These are phyloP conservation scores for Funneliformis mosseae DNA, from an alignment of 192 early-diverging fungal species.

Conservation along the genomic window DNA sequence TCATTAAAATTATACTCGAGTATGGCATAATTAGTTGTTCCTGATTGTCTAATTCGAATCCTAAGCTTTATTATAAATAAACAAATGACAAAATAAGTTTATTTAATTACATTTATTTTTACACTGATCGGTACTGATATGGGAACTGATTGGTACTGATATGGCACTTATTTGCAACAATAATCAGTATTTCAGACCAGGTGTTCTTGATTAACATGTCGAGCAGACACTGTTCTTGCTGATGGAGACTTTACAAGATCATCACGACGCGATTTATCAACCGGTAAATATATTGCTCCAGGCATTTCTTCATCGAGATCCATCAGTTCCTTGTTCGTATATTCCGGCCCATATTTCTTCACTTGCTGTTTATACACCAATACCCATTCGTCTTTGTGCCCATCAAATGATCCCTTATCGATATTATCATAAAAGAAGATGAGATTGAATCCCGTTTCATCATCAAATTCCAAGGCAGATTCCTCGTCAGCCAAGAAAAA, in stretches of 20 bases:
- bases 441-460: neutral
- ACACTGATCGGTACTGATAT: neutral
- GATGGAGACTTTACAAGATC: neutral
- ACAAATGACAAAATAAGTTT: neutral
- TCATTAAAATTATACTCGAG: conserved; percentile 18
- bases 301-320: conserved; percentile 20
- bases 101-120: conserved; percentile 2
- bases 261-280: conserved; percentile 12
- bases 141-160: neutral
- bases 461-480: conserved; percentile 17
- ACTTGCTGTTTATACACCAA: conserved; percentile 22
- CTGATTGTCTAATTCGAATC: conserved; percentile 21
- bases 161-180: too few species aligned
- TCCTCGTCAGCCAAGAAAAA: conserved; percentile 6
- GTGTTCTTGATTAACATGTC: neutral
- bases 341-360: conserved; percentile 16
- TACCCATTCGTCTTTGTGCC: neutral
- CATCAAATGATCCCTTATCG: conserved; percentile 27
- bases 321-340: conserved; percentile 14
- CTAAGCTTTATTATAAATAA: conserved; percentile 21
- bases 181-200: conserved; percentile 26
- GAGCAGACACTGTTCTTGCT: conserved; percentile 8
- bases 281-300: neutral
- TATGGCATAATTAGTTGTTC: neutral
- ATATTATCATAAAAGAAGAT: conserved; percentile 12